Evolutionary conservation across 169 alveolate species (phyloP).

Genomic region (Cryptosporidium xiaoi): DNA sequence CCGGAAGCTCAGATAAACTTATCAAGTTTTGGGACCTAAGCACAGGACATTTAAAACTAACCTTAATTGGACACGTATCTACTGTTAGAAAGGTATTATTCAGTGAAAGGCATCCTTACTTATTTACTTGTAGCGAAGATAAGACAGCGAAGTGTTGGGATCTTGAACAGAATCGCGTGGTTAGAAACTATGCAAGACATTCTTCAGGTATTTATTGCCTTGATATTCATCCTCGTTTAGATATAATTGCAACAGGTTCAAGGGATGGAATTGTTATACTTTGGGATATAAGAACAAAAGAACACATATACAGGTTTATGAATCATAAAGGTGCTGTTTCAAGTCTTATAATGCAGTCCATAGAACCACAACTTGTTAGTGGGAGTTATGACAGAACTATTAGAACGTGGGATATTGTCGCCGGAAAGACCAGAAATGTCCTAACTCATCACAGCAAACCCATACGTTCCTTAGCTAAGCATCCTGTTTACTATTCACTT

Average conservation of each 20-base stretch:
- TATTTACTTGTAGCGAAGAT: constrained; percentile 98
- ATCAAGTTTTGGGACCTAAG: constrained; percentile 99
- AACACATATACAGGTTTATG: constrained; percentile 90
- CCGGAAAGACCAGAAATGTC: constrained; percentile 93
- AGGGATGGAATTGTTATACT: constrained; percentile 98
- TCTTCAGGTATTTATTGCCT: constrained; percentile 94
- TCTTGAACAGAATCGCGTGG: constrained; percentile 96
- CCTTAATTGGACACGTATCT: constrained; percentile 97
- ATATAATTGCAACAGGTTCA: constrained; percentile 96
- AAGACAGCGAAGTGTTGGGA: constrained; percentile 98
- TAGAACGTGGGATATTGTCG: constrained; percentile 96
- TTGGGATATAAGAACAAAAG: constrained; percentile 98
- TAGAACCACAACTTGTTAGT: constrained; percentile 96
- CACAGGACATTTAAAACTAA: constrained; percentile 93
- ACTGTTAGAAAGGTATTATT: constrained; percentile 93
- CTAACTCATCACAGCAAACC: constrained; percentile 98
- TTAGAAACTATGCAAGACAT: constrained; percentile 98
- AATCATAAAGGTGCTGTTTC: constrained; percentile 96
- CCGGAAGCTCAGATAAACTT: constrained; percentile 97
- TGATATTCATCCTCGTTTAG: constrained; percentile 96
- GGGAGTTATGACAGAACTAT: constrained; percentile 96
- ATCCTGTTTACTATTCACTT: constrained; percentile 96
- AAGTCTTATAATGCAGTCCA: constrained; percentile 89
- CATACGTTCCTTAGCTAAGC: constrained; percentile 94
- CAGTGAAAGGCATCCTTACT: constrained; percentile 95